These are phyloP conservation scores for Talaromyces islandicus DNA, from an alignment of 2,329 filamentous ascomycete genomes.

Conservation along the genomic window DNA sequence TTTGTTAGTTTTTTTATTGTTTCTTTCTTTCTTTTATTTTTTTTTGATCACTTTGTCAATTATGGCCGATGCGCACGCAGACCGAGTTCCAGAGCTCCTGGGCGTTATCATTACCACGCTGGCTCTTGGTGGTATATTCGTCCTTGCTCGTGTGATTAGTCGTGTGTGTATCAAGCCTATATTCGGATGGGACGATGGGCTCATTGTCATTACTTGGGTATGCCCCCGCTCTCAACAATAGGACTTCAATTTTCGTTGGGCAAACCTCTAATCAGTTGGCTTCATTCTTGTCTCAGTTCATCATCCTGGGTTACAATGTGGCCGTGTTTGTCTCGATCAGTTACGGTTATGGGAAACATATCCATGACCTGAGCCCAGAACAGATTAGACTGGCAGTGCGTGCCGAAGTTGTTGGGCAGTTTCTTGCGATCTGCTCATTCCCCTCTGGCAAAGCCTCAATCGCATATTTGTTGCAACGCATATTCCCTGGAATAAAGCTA, in stretches of 20 bases:
- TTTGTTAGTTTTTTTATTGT: no score
- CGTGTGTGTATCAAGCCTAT: neutral
- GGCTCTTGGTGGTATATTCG: neutral
- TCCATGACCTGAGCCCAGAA: neutral
- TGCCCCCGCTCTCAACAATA: neutral
- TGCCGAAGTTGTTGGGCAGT: neutral
- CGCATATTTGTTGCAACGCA: neutral
- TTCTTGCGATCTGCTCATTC: neutral
- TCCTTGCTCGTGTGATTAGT: neutral
- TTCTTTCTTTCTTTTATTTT: no score
- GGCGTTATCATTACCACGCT: neutral
- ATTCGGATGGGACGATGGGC: neutral
- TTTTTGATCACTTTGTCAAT: neutral
- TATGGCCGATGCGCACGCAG: neutral
- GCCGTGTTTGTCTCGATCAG: neutral
- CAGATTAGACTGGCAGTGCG: neutral
- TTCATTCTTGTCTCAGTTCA: neutral
- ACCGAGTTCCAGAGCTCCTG: neutral
- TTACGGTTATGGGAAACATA: neutral
- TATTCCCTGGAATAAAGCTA: neutral
- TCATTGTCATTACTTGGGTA: constrained; percentile 1
- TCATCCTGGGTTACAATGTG: neutral
- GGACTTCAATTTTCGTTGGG: neutral
- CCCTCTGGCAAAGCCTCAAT: neutral
- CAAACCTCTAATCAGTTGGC: neutral